Base-by-base conservation (phyloP, 495 filamentous ascomycete genomes). In the Penicillium tannophilum region DNA sequence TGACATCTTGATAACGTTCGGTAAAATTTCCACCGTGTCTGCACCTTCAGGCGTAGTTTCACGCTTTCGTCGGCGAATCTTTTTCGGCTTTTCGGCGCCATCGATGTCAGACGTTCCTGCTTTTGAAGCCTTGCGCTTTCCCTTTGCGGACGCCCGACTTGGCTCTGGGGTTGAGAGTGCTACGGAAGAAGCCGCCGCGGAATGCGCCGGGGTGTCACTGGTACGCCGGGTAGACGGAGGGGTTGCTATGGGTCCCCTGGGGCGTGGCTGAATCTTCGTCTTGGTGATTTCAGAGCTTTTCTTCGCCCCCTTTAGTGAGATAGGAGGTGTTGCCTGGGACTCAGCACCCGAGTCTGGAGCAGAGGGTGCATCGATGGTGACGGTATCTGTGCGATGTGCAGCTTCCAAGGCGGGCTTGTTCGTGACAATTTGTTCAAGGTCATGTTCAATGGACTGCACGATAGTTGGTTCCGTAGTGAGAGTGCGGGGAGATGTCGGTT, bases 31-130 rank as follows among this genome's bases (percentile, higher is more conserved):
- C 33, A 86, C 78, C 9, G 75, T 67, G 69, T 96, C 92, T 1
- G 90, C 88, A 63, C 88, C 87, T 60, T 92, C 90, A 2, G 91
- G 92, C 1, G 90, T 95, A 9, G 76, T 70, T 63, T 85, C 79
- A 39, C 85, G 81, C 65, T 71, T 72, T 56, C 65, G 72, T 23
- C 75, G 71, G 20, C 58, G 61, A 42, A 33, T 23, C 16, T 56
- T 61, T 41, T 66, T 70, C 2, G 65, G 54, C 63, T 77, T 67
- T 60, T 73, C 55, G 63, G 55, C 54, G 54, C 68, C 62, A 24
- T 61, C 67, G 24, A 52, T 42, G 30, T 68, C 71, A 45, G 66
- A 56, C 41, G 52, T 67, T 14, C 45, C 60, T 10, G 58, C 63
- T 47, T 64, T 71, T 0, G 67, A 68, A 11, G 60, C 52, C 54